phyloP scores from a whole-genome alignment of 495 filamentous ascomycete species.

The Neurospora hispaniola region DNA sequence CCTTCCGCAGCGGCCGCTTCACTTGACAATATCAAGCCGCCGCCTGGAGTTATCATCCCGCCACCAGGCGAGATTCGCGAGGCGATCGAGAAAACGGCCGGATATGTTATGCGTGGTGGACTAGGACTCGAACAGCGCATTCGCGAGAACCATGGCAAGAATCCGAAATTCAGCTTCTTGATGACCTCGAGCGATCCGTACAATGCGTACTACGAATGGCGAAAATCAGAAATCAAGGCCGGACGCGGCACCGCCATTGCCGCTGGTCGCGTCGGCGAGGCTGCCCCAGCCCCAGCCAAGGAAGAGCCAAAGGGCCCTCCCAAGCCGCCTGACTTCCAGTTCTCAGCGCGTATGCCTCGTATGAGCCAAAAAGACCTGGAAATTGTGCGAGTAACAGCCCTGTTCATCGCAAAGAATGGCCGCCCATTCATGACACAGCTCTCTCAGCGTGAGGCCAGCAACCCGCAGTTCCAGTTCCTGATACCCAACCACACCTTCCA shows the following conservation, averaged over 20 bases:
- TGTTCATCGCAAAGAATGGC: slow-evolving; percentile 85
- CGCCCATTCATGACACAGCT: slow-evolving; percentile 81
- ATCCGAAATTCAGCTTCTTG: slow-evolving; percentile 88
- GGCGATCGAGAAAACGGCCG: slow-evolving; percentile 90
- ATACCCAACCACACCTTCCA: slow-evolving; percentile 91
- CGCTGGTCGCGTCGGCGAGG: slow-evolving; percentile 64
- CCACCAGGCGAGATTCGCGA: slow-evolving; percentile 60
- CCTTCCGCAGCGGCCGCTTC: slow-evolving; percentile 29
- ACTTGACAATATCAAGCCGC: slow-evolving; percentile 56
- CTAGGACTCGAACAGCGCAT: slow-evolving; percentile 79
- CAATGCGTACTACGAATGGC: slow-evolving; percentile 81
- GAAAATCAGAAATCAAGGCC: slow-evolving; percentile 70
- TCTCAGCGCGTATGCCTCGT: slow-evolving; percentile 94
- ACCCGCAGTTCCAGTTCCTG: slow-evolving; percentile 95
- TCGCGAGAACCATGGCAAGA: slow-evolving; percentile 72
- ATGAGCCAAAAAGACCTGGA: slow-evolving; percentile 94
- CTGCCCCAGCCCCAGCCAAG: slow-evolving; percentile 31
- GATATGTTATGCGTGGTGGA: slow-evolving; percentile 81
- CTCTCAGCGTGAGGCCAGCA: slow-evolving; percentile 76
- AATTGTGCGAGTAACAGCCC: slow-evolving; percentile 77
- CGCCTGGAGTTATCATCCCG: slow-evolving; percentile 73
- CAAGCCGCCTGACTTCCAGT: slow-evolving; percentile 82
- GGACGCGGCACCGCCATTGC: slow-evolving; percentile 72
- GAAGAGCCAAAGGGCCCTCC: slow-evolving; percentile 73
- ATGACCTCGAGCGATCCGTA: slow-evolving; percentile 69